Conservation (phyloP, 2,329 filamentous ascomycete species). For the Xylariales sp. region DNA sequence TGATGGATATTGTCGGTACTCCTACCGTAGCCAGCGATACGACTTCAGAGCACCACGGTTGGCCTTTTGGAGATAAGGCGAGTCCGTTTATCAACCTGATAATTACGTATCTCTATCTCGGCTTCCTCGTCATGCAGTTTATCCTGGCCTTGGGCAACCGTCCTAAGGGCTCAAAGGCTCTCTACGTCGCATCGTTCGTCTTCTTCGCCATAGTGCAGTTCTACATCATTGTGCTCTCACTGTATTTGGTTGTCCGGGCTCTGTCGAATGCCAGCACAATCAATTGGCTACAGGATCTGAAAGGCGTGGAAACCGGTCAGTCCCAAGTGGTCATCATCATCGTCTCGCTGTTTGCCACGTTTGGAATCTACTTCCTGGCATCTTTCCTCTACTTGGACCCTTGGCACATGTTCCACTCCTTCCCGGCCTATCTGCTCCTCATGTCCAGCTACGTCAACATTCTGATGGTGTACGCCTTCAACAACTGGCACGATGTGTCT, state of each 20-base stretch:
- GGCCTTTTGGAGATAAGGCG: slow-evolving; percentile 83
- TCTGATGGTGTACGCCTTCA: slow-evolving; percentile 98
- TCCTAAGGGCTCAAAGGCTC: slow-evolving; percentile 91
- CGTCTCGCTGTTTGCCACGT: slow-evolving; percentile 87
- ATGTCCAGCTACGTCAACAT: slow-evolving; percentile 99
- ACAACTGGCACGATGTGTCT: slow-evolving; percentile 99
- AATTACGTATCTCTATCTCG: slow-evolving; percentile 87
- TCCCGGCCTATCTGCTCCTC: slow-evolving; percentile 85
- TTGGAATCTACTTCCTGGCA: slow-evolving; percentile 93
- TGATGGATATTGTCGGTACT: slow-evolving; percentile 92
- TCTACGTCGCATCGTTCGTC: slow-evolving; percentile 85
- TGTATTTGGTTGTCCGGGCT: slow-evolving; percentile 81
- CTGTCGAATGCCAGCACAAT: slow-evolving; percentile 60
- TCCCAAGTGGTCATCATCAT: slow-evolving; percentile 88
- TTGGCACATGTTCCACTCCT: slow-evolving; percentile 99
- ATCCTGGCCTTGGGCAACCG: slow-evolving; percentile 94
- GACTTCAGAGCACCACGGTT: slow-evolving; percentile 55
- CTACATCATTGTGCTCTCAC: slow-evolving; percentile 84
- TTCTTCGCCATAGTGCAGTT: slow-evolving; percentile 84
- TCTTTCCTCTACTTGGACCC: slow-evolving; percentile 98
- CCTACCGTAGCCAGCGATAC: slow-evolving; percentile 44
- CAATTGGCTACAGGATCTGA: slow-evolving; percentile 62
- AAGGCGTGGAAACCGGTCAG: slow-evolving; percentile 73
- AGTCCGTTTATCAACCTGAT: slow-evolving; percentile 90
- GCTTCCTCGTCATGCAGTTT: slow-evolving; percentile 89